Evolutionary conservation across 306 rosid genomes (phyloP).

Genomic region (Hippophae tibetana): DNA sequence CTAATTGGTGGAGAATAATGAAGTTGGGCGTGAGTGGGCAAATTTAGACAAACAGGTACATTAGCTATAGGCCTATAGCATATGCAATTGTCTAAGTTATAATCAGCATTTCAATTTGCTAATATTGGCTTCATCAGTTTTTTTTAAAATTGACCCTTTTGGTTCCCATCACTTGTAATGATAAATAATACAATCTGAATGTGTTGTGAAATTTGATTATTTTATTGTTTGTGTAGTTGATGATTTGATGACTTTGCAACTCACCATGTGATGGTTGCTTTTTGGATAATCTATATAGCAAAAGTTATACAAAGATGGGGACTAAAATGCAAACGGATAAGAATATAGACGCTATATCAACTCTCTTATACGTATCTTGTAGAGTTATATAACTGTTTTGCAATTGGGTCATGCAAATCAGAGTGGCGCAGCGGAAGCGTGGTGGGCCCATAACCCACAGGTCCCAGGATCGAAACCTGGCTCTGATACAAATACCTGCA

Average conservation of each 20-base stretch:
- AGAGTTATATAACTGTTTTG: too few species aligned
- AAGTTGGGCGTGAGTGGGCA: constrained; percentile 5
- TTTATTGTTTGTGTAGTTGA: too few species aligned
- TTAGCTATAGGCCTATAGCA: constrained; percentile 3
- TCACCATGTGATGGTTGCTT: too few species aligned
- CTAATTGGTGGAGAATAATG: background rate
- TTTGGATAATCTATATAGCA: too few species aligned
- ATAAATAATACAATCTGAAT: too few species aligned
- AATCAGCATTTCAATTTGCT: constrained; percentile 14
- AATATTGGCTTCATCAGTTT: constrained; percentile 13
- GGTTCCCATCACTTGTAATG: too few species aligned
- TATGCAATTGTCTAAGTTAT: constrained; percentile 11
- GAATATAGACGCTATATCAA: too few species aligned
- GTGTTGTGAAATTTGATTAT: too few species aligned
- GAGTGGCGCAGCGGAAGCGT: constrained; percentile 30
- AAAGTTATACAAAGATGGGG: too few species aligned
- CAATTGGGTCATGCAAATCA: background rate
- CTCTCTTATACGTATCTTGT: too few species aligned
- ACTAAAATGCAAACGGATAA: too few species aligned
- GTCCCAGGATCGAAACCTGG: constrained; percentile 31
- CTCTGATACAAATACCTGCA: constrained; percentile 14
- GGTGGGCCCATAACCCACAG: constrained; percentile 35
- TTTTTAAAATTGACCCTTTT: background rate
- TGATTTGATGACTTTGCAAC: too few species aligned
- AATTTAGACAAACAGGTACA: background rate